Base-by-base conservation (phyloP, 164 flowering plant genomes). In the Brasenia schreberi region DNA sequence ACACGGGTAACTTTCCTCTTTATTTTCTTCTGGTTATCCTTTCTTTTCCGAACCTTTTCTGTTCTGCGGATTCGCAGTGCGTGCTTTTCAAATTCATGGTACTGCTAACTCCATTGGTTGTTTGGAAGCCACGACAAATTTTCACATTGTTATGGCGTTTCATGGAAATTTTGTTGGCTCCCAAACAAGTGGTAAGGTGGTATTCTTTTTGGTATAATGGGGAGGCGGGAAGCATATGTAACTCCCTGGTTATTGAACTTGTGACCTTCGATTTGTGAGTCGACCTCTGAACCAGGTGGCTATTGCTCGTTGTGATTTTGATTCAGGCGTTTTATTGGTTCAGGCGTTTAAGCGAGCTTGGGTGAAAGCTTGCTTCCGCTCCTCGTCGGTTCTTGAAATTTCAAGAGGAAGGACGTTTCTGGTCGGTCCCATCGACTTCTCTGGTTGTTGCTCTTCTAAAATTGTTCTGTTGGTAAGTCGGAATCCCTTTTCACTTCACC, bases 261-360 rank as follows among this genome's bases (percentile, higher is more conserved):
- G 2, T 2, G 27, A 23, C 27, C 27, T 23, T 23, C 27, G 2
- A 23, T 2, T 23, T 23, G 27, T 23, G 27, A 23, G 27, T 23
- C 27, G 27, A 23, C 27, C 27, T 23, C 27, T 2, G 27, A 7
- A 16, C 18, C 43, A 66, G 53, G 4, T 14, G 19, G 43, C 44
- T 19, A 6, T 4, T 4, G 17, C 58, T 23, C 27, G 3, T 43
- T 10, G n/a, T n/a, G 27, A 23, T 23, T 23, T 23, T 23, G 27
- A 23, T 23, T 23, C 27, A 23, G 27, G 27, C 27, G 27, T 23
- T 23, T 12, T 27, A 17, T 12, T 58, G 17, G 73, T 80, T 64
- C 70, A 94, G 99, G 89, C 85, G 52, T 81, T 95, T 53, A 69
- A 44, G 70, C 75, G 81, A 65, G 88, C 86, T 19, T 95, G 99